Base-by-base conservation (phyloP, 495 filamentous ascomycete genomes). In the Penicillium atrosanguineum region DNA sequence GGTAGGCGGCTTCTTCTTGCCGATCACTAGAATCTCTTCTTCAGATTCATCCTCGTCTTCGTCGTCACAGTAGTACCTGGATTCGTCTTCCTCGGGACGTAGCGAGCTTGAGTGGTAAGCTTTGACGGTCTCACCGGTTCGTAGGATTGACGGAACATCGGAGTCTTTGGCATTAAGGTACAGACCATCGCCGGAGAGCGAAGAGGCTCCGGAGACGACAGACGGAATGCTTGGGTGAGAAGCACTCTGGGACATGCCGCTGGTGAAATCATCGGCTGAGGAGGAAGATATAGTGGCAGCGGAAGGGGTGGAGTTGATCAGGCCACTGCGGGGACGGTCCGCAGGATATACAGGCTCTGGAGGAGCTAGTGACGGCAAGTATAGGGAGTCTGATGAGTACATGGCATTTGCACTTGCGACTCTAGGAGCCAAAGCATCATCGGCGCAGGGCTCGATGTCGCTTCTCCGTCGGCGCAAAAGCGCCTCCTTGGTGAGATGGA, bases 141-240 rank as follows among this genome's bases (percentile, higher is more conserved):
- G 73, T 44, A 78, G 72, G 19, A 76, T 75, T 2, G 73, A 74
- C 18, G 72, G 71, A 7, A 76, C 62, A 21, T 63, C 53, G 6
- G 58, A 56, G 14, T 68, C 62, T 34, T 60, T 65, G 28, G 67
- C 69, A 34, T 46, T 64, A 6, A 50, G 44, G 34, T 59, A 59
- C 5, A 55, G 38, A 3, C 69, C 67, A 56, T 74, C 70, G n/a
- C 67, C 83, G 18, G 85, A 90, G 18, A 90, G 71, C n/a, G 88
- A 91, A 25, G 87, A 89, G n/a, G 87, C 86, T n/a, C 87, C 84
- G 28, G 87, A 90, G 14, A 89, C 74, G 6, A 91, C 79, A 37
- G 88, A 88, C 3, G 88, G 88, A 6, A 91, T 79, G 39, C 87
- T 89, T 14, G 88, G 87, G 56, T 90, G 85, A 15, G 87, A 89